phyloP scores from a whole-genome alignment of 352 stramenopile genomes.

The Elongisporangium prolatum region DNA sequence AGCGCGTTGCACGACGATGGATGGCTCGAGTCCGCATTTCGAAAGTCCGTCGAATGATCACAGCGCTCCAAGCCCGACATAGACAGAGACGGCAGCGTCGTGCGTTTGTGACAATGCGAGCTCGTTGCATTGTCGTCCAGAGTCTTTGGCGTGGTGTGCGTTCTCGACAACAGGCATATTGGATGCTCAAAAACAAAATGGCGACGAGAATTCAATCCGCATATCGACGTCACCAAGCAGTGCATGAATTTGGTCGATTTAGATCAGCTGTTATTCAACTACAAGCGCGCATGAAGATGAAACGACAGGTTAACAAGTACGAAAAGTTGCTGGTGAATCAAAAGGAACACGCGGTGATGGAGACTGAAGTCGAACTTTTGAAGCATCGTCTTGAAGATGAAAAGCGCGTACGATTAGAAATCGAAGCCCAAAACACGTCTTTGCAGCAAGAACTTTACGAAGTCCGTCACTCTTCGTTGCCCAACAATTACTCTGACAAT shows the following conservation, averaged over 20 bases:
- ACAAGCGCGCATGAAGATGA: conserved; percentile 70
- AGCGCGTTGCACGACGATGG: conserved; percentile 49
- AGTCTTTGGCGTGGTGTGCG: conserved; percentile 71
- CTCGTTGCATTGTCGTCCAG: conserved; percentile 50
- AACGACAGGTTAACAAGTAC: conserved; percentile 73
- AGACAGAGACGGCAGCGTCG: conserved; percentile 36
- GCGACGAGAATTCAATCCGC: conserved; percentile 54
- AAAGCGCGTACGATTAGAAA: conserved; percentile 62
- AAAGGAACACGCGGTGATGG: conserved; percentile 69
- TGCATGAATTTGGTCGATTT: conserved; percentile 49
- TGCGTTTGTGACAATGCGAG: conserved; percentile 37
- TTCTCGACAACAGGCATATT: conserved; percentile 45
- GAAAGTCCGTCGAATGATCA: conserved; percentile 45
- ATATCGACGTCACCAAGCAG: conserved; percentile 41
- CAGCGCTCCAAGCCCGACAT: conserved; percentile 52
- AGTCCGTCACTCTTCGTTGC: conserved; percentile 44
- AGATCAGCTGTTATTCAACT: conserved; percentile 68
- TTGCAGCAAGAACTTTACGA: conserved; percentile 66
- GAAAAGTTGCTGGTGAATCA: conserved; percentile 46
- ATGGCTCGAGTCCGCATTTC: conserved; percentile 44
- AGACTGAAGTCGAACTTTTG: conserved; percentile 66
- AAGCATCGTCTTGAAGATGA: conserved; percentile 78
- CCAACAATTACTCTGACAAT: conserved; percentile 35
- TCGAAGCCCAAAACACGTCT: conserved; percentile 69
- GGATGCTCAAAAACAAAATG: conserved; percentile 52